A percentile compares a stretch with the other conserved stretches of the same genome.
phyloP scores from a whole-genome alignment of 2,329 filamentous ascomycete genomes.

The Aureobasidium subglaciale region DNA sequence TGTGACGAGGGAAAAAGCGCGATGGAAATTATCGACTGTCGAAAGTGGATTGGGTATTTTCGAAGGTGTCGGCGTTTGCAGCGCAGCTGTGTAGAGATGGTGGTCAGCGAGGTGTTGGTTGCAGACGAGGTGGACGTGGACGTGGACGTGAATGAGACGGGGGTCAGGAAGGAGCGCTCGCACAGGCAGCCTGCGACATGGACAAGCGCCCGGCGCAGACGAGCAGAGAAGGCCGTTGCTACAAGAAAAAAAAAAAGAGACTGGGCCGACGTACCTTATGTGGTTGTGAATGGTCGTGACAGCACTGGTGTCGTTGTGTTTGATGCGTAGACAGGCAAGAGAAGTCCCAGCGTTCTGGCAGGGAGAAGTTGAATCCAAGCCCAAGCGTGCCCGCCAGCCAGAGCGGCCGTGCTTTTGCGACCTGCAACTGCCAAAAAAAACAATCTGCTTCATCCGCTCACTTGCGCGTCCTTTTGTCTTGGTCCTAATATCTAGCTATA shows the following conservation, averaged over 20 bases:
- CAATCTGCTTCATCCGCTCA: background rate
- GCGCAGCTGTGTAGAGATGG: background rate
- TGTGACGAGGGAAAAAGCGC: background rate
- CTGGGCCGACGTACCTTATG: background rate
- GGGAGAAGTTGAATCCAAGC: background rate
- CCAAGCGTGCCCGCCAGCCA: background rate
- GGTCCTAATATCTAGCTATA: background rate
- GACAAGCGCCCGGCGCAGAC: background rate
- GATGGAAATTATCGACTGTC: background rate
- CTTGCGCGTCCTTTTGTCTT: slow-evolving; percentile 8
- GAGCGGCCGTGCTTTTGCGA: background rate
- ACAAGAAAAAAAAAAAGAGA: too few species aligned
- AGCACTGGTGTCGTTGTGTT: slow-evolving; percentile 3
- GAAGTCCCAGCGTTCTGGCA: slow-evolving; percentile 6
- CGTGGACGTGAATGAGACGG: background rate
- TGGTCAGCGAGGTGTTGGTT: slow-evolving; percentile 8
- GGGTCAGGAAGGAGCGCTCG: slow-evolving; percentile 1
- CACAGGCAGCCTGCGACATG: background rate
- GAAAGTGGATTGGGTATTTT: background rate
- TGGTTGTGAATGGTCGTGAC: slow-evolving; percentile 3
- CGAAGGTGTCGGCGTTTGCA: background rate
- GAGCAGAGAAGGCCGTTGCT: too few species aligned
- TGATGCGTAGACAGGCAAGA: slow-evolving; percentile 3
- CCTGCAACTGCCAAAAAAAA: slow-evolving; percentile 5
- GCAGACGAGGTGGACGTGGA: background rate